Conservation (phyloP, 768 basidiomycete genomes). For the Kwoniella heveanensis region DNA sequence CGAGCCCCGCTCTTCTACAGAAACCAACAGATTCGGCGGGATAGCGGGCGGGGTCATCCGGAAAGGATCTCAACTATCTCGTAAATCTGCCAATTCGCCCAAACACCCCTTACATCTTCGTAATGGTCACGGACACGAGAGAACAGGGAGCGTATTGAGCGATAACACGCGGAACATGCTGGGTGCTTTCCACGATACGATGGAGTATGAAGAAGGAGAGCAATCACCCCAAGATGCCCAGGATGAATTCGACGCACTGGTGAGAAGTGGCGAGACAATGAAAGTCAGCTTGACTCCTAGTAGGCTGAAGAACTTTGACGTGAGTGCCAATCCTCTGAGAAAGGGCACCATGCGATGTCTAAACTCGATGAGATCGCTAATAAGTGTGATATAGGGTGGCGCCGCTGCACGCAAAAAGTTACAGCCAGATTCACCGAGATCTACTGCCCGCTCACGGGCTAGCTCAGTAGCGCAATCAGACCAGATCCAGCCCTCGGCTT, state of each 20-base stretch:
- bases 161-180: constrained; percentile 37
- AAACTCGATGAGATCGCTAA: too few species aligned
- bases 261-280: constrained; percentile 87
- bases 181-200: constrained; percentile 38
- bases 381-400: background rate
- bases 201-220: constrained; percentile 23
- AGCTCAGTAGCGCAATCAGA: constrained; percentile 9
- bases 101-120: constrained; percentile 5
- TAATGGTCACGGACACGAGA: constrained; percentile 25
- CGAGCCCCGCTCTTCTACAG: constrained; percentile 14
- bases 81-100: constrained; percentile 9
- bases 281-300: constrained; percentile 95
- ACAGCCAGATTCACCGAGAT: background rate
- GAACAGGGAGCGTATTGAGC: constrained; percentile 36
- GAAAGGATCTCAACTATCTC: constrained; percentile 17
- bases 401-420: background rate
- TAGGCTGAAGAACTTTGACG: constrained; percentile 89
- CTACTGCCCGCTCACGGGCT: background rate
- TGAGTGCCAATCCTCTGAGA: constrained; percentile 59
- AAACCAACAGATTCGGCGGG: constrained; percentile 17
- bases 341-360: too few species aligned
- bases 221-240: constrained; percentile 40
- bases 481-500: background rate
- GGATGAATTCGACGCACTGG: constrained; percentile 89
- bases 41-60: constrained; percentile 17